Evolutionary conservation across 495 filamentous ascomycete species (phyloP), one percentile per base, ranked within the genome.

Genomic region (Podospora fimiseda): DNA sequence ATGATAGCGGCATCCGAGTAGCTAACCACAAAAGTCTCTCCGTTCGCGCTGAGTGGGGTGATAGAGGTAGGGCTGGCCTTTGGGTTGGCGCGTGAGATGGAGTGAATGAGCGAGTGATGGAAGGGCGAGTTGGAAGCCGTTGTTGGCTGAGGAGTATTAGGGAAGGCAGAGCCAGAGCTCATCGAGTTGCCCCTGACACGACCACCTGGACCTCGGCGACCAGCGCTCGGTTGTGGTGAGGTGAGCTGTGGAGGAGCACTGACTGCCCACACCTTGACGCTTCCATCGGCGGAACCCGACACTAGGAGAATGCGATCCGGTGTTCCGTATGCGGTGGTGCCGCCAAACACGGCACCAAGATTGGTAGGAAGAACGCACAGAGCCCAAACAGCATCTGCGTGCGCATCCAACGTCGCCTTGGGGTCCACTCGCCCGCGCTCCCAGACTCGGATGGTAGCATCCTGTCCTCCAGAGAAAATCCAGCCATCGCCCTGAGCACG

Each of bases 401-500:
- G 93, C 4, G 90, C 91, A 54, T 95, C 88, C 19, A 98, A 73
- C 1, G 92, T 98, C 3, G 90, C 92, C 67, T 97, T 96, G 5
- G 92, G 90, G 65, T 96, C 94, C 37, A 98, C 89, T 36, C 90
- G 74, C 9, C 92, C 92, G 14, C 89, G 76, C 72, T 97, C 91
- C 93, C 93, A 98, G 2, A 97, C 89, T 21, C 90, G 80, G 16
- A 98, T 81, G 9, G 90, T 94, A 2, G 90, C 82, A 66, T 98
- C 93, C 62, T 95, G 89, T 2, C 93, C 93, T 39, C 94, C 93
- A 15, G 91, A 96, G 68, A 98, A 97, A 36, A 98, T 86, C 93
- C 94, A 97, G 5, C 94, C 94, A 57, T 96, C 91, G 16, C 89
- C 89, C 50, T 85, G 76, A 1, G 84, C 85, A 50, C 90, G 81